These are phyloP conservation scores for Teratosphaeria zuluensis DNA, from an alignment of 2,329 filamentous ascomycete genomes.

Conservation along the genomic window DNA sequence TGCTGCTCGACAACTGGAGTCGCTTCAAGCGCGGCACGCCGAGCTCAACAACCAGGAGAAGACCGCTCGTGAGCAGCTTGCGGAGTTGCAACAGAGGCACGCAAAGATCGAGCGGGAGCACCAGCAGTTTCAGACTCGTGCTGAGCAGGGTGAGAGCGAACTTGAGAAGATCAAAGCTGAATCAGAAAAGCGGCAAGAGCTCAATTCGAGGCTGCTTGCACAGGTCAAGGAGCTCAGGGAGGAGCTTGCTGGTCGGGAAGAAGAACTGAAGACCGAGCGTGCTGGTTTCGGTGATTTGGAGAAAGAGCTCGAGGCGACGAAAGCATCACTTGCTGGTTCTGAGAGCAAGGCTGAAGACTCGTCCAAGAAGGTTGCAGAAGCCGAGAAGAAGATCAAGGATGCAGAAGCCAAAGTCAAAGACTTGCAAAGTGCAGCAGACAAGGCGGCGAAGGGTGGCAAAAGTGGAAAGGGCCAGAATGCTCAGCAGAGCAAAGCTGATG, in stretches of 20 bases:
- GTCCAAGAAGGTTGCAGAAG: background rate
- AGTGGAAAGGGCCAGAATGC: background rate
- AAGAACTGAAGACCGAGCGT: constrained; percentile 23
- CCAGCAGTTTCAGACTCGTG: constrained; percentile 6
- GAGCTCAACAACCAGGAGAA: constrained; percentile 18
- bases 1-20: constrained; percentile 26
- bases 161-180: constrained; percentile 13
- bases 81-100: constrained; percentile 15
- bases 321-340: constrained; percentile 3
- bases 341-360: constrained; percentile 3
- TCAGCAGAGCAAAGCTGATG: background rate
- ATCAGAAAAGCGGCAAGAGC: constrained; percentile 35
- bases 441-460: constrained; percentile 5
- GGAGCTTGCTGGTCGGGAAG: constrained; percentile 20
- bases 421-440: constrained; percentile 8
- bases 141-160: constrained; percentile 12
- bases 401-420: constrained; percentile 1
- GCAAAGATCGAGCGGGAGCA: constrained; percentile 7
- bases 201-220: constrained; percentile 13
- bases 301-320: constrained; percentile 18
- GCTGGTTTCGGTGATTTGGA: constrained; percentile 22
- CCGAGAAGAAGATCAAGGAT: background rate
- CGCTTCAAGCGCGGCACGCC: constrained; percentile 15
- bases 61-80: constrained; percentile 13
- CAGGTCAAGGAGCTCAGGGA: constrained; percentile 17